Evolutionary conservation across 352 stramenopile genomes (phyloP).

Genomic region (Pythium monospermum): DNA sequence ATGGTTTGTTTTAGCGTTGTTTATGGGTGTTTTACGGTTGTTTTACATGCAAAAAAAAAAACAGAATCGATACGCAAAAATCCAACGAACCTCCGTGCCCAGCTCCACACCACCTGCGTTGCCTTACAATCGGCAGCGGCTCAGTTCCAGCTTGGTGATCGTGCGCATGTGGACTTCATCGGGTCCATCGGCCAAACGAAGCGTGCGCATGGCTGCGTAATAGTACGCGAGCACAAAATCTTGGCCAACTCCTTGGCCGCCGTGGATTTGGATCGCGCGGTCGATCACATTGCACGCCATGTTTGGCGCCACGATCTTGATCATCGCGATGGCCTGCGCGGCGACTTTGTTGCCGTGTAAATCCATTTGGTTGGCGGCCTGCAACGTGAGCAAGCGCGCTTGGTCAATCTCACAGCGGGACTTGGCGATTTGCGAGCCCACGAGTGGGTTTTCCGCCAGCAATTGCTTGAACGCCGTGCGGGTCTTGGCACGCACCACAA

Average conservation of each 20-base stretch:
- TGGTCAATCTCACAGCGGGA: constrained; percentile 78
- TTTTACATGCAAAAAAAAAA: background rate
- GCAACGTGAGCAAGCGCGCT: constrained; percentile 82
- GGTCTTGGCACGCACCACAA: constrained; percentile 88
- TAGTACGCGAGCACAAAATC: constrained; percentile 93
- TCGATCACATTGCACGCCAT: constrained; percentile 88
- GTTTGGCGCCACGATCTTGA: constrained; percentile 95
- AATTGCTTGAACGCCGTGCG: constrained; percentile 93
- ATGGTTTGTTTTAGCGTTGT: too few species aligned
- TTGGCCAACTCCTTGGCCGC: constrained; percentile 82
- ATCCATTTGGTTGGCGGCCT: constrained; percentile 89
- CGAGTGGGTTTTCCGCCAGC: constrained; percentile 81
- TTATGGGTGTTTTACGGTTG: too few species aligned
- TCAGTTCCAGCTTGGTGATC: constrained; percentile 91
- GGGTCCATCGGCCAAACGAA: constrained; percentile 95
- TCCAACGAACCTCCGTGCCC: background rate
- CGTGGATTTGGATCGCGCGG: constrained; percentile 86
- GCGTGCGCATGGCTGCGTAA: constrained; percentile 87
- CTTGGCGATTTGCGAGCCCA: constrained; percentile 82
- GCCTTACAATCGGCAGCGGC: constrained; percentile 24
- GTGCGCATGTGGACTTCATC: constrained; percentile 96
- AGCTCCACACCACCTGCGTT: background rate
- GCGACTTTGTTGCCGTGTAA: constrained; percentile 82
- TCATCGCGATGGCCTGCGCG: constrained; percentile 92
- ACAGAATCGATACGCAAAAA: background rate